Evolutionary conservation across 169 alveolate genomes (phyloP), one percentile per base, ranked within the genome.

Genomic region (Theileria orientalis): DNA sequence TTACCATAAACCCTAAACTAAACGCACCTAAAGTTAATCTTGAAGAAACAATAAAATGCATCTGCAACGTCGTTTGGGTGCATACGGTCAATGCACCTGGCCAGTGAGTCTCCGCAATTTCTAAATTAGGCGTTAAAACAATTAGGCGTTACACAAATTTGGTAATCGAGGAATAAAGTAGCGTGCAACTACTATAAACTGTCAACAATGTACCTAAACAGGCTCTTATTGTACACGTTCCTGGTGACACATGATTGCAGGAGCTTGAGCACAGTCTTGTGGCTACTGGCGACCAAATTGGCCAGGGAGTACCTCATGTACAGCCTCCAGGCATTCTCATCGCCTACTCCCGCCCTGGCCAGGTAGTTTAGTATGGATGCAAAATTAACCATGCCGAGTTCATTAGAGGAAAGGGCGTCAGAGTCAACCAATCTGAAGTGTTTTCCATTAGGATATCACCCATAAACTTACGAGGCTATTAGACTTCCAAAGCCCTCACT

Each of bases 291-390:
- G 16, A 70, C 3, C 13, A 27, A 35, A 23, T 33, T 25, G 27
- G 5, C 16, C 6, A 35, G n/a, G 2, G 69, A 23, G 32, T 37
- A 69, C 0, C 54, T 21, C 46, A 68, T 71, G 46, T 61, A 78
- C 16, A 62, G 16, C 21, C 62, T 29, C 86, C 86, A 78, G 21
- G 41, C 62, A 8, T 54, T 0, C 9, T 14, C 46, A 19, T 56
- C 54, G 23, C 83, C 86, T 32, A 61, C 19, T 0, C 82, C 74
- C 66, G 60, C 69, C 46, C 74, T 46, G n/a, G 79, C 60, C 56
- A 78, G 32, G 23, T 78, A 78, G 23, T 32, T 16, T 29, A 78
- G 57, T 2, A 78, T 49, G 21, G 86, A 78, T 25, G 74, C 21
- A 11, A 78, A 21, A 49, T 29, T 44, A 0, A 63, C 67, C 51